Evolutionary conservation across 2,329 filamentous ascomycete genomes (phyloP).

Genomic region (Daldinia sp.): DNA sequence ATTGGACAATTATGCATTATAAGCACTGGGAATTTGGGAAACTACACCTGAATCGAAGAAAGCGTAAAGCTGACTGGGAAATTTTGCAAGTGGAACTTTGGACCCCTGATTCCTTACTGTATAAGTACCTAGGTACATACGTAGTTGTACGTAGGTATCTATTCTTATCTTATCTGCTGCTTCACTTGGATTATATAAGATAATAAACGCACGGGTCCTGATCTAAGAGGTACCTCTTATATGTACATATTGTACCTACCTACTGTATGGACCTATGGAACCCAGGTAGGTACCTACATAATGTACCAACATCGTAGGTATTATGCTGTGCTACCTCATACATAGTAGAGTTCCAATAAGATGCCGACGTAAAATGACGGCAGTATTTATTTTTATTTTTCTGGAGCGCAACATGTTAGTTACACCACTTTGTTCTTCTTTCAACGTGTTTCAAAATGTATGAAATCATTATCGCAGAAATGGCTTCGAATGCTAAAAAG

Average conservation of each 20-base stretch:
- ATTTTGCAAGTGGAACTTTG: conserved; percentile 2
- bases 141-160: not conserved
- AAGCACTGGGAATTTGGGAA: not conserved
- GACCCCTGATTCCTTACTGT: not conserved
- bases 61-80: conserved; percentile 24
- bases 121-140: not conserved
- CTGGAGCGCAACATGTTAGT: too few species aligned
- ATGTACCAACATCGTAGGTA: too few species aligned
- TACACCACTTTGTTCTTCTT: too few species aligned
- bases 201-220: not conserved
- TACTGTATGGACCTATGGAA: too few species aligned
- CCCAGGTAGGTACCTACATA: not conserved
- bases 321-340: not conserved
- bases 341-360: too few species aligned
- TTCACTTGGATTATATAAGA: too few species aligned
- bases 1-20: conserved; percentile 18
- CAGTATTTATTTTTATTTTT: not conserved
- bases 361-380: too few species aligned
- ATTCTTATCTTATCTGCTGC: not conserved
- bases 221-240: too few species aligned
- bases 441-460: not conserved
- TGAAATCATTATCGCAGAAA: not conserved
- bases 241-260: not conserved
- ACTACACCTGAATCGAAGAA: conserved; percentile 23
- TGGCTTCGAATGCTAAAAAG: not conserved